Percentiles rank a stretch among this genome's conserved stretches.
These are phyloP conservation scores for Malassezia yamatoensis DNA, from an alignment of 1,284 basidiomycete species.

Conservation along the genomic window DNA sequence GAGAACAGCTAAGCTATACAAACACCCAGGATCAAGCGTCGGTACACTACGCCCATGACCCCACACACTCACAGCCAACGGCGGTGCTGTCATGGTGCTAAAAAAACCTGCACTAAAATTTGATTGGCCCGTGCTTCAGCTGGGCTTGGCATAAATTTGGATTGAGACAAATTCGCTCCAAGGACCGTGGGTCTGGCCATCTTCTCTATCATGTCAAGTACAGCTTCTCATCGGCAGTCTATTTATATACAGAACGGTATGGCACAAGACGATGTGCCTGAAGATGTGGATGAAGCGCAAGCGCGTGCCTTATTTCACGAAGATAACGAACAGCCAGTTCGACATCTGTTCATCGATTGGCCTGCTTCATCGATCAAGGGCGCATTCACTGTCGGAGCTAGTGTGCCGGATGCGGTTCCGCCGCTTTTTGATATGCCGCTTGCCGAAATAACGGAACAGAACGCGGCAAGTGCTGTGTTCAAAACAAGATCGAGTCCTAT, in stretches of 20 bases:
- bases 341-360: slow-evolving; percentile 36
- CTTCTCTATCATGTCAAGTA: slow-evolving; percentile 1
- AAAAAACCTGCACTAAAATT: not conserved
- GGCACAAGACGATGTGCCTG: slow-evolving; percentile 4
- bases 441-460: slow-evolving; percentile 7
- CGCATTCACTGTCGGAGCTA: slow-evolving; percentile 25
- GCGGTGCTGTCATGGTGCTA: slow-evolving; percentile 10
- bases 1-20: slow-evolving; percentile 31
- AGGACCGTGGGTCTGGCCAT: not conserved
- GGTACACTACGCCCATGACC: slow-evolving; percentile 17
- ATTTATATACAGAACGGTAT: not conserved
- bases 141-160: not conserved
- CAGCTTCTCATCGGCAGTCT: slow-evolving; percentile 1
- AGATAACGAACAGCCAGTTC: slow-evolving; percentile 13
- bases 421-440: slow-evolving; percentile 31
- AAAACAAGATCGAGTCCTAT: slow-evolving; percentile 23
- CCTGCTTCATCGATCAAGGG: slow-evolving; percentile 33
- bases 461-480: slow-evolving; percentile 24
- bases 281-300: not conserved
- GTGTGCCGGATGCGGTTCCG: slow-evolving; percentile 21
- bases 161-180: not conserved
- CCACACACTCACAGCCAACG: slow-evolving; percentile 15
- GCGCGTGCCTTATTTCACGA: not conserved
- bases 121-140: not conserved
- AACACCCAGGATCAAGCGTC: slow-evolving; percentile 27